Evolutionary conservation across 2,329 filamentous ascomycete species (phyloP), one percentile per base, ranked within the genome.

Genomic region (Trichoderma pleuroti): DNA sequence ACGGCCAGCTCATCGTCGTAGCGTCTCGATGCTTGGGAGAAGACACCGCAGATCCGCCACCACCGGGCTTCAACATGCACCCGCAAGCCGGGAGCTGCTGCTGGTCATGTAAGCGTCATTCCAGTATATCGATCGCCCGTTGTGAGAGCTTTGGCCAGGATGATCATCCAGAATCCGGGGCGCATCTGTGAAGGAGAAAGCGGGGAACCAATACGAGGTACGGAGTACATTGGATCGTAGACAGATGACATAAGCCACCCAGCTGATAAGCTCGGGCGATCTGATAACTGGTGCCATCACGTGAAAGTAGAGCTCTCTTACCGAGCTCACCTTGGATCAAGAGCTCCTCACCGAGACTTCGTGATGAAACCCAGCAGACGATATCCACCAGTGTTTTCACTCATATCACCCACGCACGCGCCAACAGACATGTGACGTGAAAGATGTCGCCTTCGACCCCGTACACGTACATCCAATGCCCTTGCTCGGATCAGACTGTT

Each of bases 381-480:
- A 57, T 26, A 54, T 54, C 59, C 60, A 39, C 60, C 8, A 63
- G 21, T 10, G 26, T 68, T 64, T 66, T 49, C 18, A 21, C 11
- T n/a, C 36, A 49, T 46, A n/a, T 36, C 52, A 16, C 5, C 39
- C 46, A 26, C 46, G n/a, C 59, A 32, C 26, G 49, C 46, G 32
- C 26, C 46, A 61, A 49, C 65, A 11, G 65, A 68, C n/a, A 70
- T 72, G 72, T 54, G 72, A 68, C 26, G 54, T 65, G 30, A 67
- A 72, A 72, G 57, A 88, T 88, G 86, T 78, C 85, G 70, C 80
- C 82, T 67, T 83, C 86, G 74, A 85, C 83, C 62, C 88, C 88
- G 2, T 91, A 91, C 81, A 89, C 87, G 67, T 91, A 88, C 79
- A 88, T 91, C 32, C 89, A 90, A 78, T 91, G 89, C 76, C 89